phyloP scores from a whole-genome alignment of 495 filamentous ascomycete genomes.

The Glarea lozoyensis region DNA sequence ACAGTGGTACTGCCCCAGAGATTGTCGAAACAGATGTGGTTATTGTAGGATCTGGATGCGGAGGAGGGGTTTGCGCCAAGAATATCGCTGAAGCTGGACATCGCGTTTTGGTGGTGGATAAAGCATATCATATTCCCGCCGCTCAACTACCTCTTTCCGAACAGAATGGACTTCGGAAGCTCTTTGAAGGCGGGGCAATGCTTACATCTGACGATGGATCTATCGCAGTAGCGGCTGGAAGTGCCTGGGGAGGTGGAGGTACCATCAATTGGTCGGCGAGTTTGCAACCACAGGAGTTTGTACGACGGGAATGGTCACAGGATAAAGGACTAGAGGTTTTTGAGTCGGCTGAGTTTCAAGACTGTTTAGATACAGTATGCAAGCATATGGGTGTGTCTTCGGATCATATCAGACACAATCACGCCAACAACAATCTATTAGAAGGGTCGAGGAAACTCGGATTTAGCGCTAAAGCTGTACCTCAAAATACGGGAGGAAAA shows the following conservation, averaged over 20 bases:
- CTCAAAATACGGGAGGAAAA: constrained; percentile 67
- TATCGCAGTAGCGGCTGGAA: constrained; percentile 55
- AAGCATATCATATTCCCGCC: constrained; percentile 63
- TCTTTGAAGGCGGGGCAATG: constrained; percentile 55
- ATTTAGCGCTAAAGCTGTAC: constrained; percentile 58
- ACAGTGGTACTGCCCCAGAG: constrained; percentile 25
- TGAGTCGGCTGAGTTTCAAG: constrained; percentile 64
- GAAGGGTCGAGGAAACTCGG: constrained; percentile 73
- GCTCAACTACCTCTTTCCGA: constrained; percentile 66
- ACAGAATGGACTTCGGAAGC: constrained; percentile 40
- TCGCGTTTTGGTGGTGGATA: constrained; percentile 74
- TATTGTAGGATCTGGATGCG: constrained; percentile 80
- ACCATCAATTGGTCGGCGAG: constrained; percentile 74
- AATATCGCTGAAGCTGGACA: constrained; percentile 68
- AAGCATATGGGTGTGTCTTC: constrained; percentile 72
- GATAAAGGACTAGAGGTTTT: constrained; percentile 66
- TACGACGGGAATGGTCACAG: constrained; percentile 74
- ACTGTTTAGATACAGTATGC: constrained; percentile 60
- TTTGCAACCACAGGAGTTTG: constrained; percentile 70
- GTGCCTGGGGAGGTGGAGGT: constrained; percentile 78
- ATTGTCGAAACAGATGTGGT: constrained; percentile 72
- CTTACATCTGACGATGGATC: constrained; percentile 53
- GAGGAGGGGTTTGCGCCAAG: constrained; percentile 76
- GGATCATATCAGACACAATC: constrained; percentile 59
- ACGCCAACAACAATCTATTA: constrained; percentile 55